Evolutionary conservation across 495 filamentous ascomycete species (phyloP).

Genomic region (Amphirosellinia nigrospora): DNA sequence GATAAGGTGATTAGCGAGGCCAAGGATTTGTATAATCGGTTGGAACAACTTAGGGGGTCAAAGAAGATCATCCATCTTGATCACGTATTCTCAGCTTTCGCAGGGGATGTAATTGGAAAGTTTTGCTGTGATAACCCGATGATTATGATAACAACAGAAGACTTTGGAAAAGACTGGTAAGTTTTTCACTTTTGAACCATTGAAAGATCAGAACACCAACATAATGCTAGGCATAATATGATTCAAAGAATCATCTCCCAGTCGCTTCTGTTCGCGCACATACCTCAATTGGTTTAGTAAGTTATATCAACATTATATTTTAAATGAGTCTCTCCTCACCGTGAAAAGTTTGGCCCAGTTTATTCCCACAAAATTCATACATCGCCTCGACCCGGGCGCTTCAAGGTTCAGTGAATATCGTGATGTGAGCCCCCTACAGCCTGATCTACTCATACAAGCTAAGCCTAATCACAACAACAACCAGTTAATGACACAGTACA

Average conservation of each 20-base stretch:
- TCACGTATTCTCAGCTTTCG: constrained; percentile 32
- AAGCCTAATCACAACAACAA: not conserved
- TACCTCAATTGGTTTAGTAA: not conserved
- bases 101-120: constrained; percentile 28
- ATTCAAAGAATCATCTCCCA: not conserved
- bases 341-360: not conserved
- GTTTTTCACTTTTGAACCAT: not conserved
- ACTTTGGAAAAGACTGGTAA: constrained; percentile 1
- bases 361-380: not conserved
- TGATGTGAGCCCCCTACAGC: not conserved
- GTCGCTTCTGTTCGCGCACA: not conserved
- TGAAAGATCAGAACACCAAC: not conserved
- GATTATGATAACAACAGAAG: constrained; percentile 20
- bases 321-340: not conserved
- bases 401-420: not conserved
- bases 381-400: not conserved
- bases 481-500: not conserved
- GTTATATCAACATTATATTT: not conserved
- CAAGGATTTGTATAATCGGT: not conserved
- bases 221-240: not conserved
- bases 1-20: constrained; percentile 20
- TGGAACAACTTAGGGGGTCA: constrained; percentile 14
- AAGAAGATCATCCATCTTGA: constrained; percentile 32
- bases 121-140: constrained; percentile 25
- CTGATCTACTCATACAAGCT: not conserved